These are phyloP conservation scores for Stachybotrys chlorohalonatus DNA, from an alignment of 2,329 filamentous ascomycete species.

Conservation along the genomic window DNA sequence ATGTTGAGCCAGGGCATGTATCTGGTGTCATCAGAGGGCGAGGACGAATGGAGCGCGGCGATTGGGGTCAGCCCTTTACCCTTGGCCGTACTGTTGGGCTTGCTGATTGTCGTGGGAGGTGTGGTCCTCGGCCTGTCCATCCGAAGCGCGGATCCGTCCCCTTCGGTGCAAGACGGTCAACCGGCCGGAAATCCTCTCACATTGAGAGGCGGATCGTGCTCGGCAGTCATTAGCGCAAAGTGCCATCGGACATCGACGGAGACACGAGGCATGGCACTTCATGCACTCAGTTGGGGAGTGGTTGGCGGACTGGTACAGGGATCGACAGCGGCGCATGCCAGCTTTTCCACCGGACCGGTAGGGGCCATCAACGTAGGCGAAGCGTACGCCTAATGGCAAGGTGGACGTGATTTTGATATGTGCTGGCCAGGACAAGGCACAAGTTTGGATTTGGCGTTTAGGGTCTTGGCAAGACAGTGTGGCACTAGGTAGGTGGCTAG, in stretches of 20 bases:
- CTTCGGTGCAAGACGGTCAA: slow-evolving; percentile 22
- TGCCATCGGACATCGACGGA: slow-evolving; percentile 30
- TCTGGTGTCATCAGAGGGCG: slow-evolving; percentile 18
- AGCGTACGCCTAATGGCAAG: neutral
- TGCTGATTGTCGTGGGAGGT: slow-evolving; percentile 26
- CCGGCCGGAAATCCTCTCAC: slow-evolving; percentile 38
- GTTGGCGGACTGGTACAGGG: slow-evolving; percentile 26
- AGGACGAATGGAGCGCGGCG: slow-evolving; percentile 12
- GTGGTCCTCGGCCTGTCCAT: slow-evolving; percentile 28
- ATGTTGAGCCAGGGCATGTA: slow-evolving; percentile 36
- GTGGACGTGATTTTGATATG: neutral
- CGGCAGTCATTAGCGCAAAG: slow-evolving; percentile 40
- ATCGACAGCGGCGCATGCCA: slow-evolving; percentile 20
- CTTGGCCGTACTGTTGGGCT: slow-evolving; percentile 29
- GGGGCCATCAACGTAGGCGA: neutral
- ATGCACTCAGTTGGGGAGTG: slow-evolving; percentile 36
- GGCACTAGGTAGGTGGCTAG: too few relatives aligned
- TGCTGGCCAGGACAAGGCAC: neutral
- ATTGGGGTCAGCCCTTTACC: slow-evolving; percentile 34
- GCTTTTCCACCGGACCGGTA: neutral
- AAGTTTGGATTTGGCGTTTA: neutral
- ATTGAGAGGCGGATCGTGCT: slow-evolving; percentile 37
- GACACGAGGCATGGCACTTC: slow-evolving; percentile 23
- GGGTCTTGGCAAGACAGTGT: too few relatives aligned
- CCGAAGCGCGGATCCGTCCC: slow-evolving; percentile 26